These are phyloP conservation scores for Drechslerella coelobrocha DNA, from an alignment of 2,329 filamentous ascomycete genomes.

Conservation along the genomic window DNA sequence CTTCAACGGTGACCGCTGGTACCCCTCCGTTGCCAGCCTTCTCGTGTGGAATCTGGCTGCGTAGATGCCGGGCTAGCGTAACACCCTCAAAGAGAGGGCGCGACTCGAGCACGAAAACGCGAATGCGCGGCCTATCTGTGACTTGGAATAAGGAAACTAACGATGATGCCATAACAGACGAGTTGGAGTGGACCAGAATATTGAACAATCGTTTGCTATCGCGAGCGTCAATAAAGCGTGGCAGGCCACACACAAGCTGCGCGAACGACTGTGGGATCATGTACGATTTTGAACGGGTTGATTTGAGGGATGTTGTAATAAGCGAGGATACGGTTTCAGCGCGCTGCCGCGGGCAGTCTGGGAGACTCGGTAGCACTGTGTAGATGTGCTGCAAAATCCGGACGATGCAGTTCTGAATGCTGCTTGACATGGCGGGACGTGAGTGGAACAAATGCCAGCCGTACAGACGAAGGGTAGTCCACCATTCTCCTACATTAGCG, in stretches of 20 bases:
- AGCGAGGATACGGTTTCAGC: slow-evolving; percentile 19
- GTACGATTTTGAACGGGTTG: slow-evolving; percentile 32
- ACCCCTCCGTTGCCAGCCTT: not conserved
- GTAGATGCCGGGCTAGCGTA: slow-evolving; percentile 37
- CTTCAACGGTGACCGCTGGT: slow-evolving; percentile 37
- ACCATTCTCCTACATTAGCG: slow-evolving; percentile 26
- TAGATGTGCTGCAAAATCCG: slow-evolving; percentile 32
- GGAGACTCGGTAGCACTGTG: slow-evolving; percentile 9
- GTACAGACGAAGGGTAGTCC: slow-evolving; percentile 38
- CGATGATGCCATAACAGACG: slow-evolving; percentile 44
- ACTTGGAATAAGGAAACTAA: slow-evolving; percentile 28
- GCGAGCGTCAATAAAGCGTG: slow-evolving; percentile 16
- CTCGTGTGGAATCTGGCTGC: slow-evolving; percentile 22
- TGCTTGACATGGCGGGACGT: slow-evolving; percentile 42
- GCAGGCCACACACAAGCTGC: slow-evolving; percentile 19
- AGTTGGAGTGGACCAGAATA: slow-evolving; percentile 44
- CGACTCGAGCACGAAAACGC: slow-evolving; percentile 44
- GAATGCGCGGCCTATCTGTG: slow-evolving; percentile 27
- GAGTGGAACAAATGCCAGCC: slow-evolving; percentile 48
- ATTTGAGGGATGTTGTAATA: slow-evolving; percentile 28
- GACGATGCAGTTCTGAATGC: slow-evolving; percentile 49
- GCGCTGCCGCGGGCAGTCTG: slow-evolving; percentile 1
- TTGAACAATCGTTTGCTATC: slow-evolving; percentile 37
- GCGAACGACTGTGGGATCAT: slow-evolving; percentile 37
- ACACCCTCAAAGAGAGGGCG: slow-evolving; percentile 46